Evolutionary conservation across 768 basidiomycete genomes (phyloP).

Genomic region (Trametes coccinea): DNA sequence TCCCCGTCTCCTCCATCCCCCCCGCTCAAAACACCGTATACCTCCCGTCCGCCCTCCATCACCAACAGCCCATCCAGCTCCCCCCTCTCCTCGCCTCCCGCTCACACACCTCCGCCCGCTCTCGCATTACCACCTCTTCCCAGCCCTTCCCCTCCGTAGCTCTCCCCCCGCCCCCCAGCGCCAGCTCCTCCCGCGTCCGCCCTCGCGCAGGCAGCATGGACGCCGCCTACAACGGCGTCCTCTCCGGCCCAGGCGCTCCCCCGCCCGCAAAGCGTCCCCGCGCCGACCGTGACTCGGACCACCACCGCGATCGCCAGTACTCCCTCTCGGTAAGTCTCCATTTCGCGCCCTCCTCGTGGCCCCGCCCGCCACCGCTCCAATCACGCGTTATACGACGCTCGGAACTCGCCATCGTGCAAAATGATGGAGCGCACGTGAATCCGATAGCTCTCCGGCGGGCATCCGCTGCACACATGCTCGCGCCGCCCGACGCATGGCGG

Average conservation of each 20-base stretch:
- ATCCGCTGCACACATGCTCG: too few species aligned
- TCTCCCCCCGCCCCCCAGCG: conserved; percentile 43
- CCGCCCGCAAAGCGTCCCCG: conserved; percentile 54
- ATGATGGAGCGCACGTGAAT: too few species aligned
- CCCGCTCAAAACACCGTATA: conserved; percentile 7
- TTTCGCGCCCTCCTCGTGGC: background rate
- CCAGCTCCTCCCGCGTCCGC: conserved; percentile 40
- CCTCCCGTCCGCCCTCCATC: conserved; percentile 15
- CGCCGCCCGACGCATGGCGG: too few species aligned
- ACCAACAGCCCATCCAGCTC: background rate
- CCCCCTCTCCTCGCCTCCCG: conserved; percentile 11
- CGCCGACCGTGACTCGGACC: conserved; percentile 34
- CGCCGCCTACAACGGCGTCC: conserved; percentile 27
- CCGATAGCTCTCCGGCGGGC: too few species aligned
- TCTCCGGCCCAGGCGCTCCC: conserved; percentile 36
- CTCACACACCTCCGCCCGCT: conserved; percentile 4
- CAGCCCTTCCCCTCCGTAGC: conserved; percentile 36
- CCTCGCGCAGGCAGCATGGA: conserved; percentile 48
- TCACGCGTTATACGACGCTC: background rate
- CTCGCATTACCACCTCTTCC: conserved; percentile 27
- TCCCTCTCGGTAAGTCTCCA: conserved; percentile 30
- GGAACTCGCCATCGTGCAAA: too few species aligned
- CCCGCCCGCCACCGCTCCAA: background rate
- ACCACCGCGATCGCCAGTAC: conserved; percentile 31
- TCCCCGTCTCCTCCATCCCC: conserved; percentile 31